Evolutionary conservation across 2,329 filamentous ascomycete genomes (phyloP).

Genomic region (Macrophomina tecta): DNA sequence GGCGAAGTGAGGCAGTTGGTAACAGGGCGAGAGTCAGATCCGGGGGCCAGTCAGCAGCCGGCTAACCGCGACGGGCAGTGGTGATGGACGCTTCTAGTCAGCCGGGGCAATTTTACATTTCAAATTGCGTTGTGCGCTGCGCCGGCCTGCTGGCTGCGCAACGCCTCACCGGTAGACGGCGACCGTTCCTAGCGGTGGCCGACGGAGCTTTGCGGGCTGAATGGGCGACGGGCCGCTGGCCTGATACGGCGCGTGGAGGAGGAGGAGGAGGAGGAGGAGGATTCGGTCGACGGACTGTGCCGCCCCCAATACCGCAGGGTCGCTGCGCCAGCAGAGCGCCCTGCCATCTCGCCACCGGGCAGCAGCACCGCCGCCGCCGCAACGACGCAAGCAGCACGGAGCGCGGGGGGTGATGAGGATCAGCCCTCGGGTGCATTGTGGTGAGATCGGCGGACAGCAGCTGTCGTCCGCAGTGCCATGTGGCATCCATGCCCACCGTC

Average conservation of each 20-base stretch:
- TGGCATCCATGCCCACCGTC: slow-evolving; percentile 19
- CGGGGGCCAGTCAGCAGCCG: not conserved
- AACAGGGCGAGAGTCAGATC: slow-evolving; percentile 11
- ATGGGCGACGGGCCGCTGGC: not conserved
- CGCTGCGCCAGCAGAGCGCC: not conserved
- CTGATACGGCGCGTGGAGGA: not conserved
- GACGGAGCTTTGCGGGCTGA: slow-evolving; percentile 2
- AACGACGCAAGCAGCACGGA: not conserved
- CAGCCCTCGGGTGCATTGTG: slow-evolving; percentile 2
- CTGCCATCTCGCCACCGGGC: not conserved
- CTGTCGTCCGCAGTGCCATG: slow-evolving; percentile 17
- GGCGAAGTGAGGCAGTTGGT: not conserved
- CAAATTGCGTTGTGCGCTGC: not conserved
- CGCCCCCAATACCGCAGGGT: not conserved
- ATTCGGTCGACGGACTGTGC: not conserved
- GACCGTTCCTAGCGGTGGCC: not conserved
- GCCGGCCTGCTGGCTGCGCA: slow-evolving; percentile 2
- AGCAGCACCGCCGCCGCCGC: not conserved
- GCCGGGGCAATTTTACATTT: not conserved
- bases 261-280: not conserved
- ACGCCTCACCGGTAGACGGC: slow-evolving; percentile 14
- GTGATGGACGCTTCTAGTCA: not conserved
- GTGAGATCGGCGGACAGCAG: not conserved
- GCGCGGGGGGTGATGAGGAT: slow-evolving; percentile 17
- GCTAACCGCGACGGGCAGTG: slow-evolving; percentile 8